Percentiles rank a stretch among this genome's conserved stretches.
These are phyloP conservation scores for Kandelia obovata DNA, from an alignment of 345 rosid species.

Conservation along the genomic window DNA sequence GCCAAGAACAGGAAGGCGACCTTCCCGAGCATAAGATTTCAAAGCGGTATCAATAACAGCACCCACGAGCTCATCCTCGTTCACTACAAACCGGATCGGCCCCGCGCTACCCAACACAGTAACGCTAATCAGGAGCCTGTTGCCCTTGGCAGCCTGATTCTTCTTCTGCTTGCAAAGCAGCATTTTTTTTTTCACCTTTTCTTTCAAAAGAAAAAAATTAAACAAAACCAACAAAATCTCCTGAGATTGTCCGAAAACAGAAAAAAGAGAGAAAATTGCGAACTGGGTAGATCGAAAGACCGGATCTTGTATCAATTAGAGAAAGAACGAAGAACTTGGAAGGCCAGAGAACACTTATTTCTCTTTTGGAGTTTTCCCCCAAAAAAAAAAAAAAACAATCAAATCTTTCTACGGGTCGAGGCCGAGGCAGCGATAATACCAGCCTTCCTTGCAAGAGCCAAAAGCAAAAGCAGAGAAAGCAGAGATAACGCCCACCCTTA, in stretches of 20 bases:
- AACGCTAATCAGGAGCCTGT: slow-evolving; percentile 67
- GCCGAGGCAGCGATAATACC: slow-evolving; percentile 99
- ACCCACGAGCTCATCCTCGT: slow-evolving; percentile 67
- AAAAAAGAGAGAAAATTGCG: no score
- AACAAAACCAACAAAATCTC: neutral
- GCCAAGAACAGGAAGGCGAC: slow-evolving; percentile 90
- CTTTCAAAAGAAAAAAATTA: slow-evolving; percentile 4
- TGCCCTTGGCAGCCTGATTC: slow-evolving; percentile 56
- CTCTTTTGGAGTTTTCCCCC: no score
- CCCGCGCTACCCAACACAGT: slow-evolving; percentile 93
- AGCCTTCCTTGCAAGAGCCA: slow-evolving; percentile 97
- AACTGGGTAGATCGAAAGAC: no score
- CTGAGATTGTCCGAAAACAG: no score
- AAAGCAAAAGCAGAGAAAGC: slow-evolving; percentile 61
- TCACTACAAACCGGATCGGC: slow-evolving; percentile 87
- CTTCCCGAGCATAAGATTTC: slow-evolving; percentile 92
- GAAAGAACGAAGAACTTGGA: slow-evolving; percentile 8
- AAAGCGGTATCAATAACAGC: slow-evolving; percentile 77
- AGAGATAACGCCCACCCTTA: slow-evolving; percentile 76
- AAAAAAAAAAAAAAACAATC: no score
- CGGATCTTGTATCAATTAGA: no score
- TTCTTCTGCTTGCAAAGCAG: slow-evolving; percentile 85
- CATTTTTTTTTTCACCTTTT: slow-evolving; percentile 33
- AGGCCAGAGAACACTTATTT: no score
- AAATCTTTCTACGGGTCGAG: slow-evolving; percentile 64